Conservation (phyloP, 495 filamentous ascomycete genomes). For the Viridothelium virens region DNA sequence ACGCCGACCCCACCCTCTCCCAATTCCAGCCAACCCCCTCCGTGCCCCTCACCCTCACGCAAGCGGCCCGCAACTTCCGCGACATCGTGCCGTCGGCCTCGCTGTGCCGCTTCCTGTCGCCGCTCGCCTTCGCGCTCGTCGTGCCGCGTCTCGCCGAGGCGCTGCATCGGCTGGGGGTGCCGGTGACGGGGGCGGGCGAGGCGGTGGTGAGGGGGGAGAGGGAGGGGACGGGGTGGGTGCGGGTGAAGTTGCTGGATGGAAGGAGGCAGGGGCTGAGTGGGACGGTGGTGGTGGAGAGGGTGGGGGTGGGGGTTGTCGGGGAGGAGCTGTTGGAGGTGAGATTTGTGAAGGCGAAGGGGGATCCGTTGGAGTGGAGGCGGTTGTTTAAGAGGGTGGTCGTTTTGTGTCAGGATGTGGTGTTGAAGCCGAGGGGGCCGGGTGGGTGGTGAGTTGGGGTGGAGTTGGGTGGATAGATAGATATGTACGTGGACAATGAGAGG, state of each 20-base stretch:
- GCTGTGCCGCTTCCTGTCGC: slow-evolving; percentile 86
- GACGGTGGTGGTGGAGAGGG: slow-evolving; percentile 70
- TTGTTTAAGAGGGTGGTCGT: slow-evolving; percentile 92
- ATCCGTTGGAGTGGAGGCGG: slow-evolving; percentile 92
- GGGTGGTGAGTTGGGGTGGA: neutral
- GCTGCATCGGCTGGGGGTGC: slow-evolving; percentile 73
- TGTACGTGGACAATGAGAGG: too few species aligned
- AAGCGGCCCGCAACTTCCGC: slow-evolving; percentile 75
- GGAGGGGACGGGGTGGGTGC: slow-evolving; percentile 46
- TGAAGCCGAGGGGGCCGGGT: slow-evolving; percentile 30
- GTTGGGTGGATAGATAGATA: neutral
- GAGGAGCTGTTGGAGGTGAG: slow-evolving; percentile 69
- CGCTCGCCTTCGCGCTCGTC: slow-evolving; percentile 66
- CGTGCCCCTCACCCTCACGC: slow-evolving; percentile 75
- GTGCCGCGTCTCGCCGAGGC: slow-evolving; percentile 72
- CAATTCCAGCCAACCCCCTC: slow-evolving; percentile 80
- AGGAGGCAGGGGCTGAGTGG: slow-evolving; percentile 74
- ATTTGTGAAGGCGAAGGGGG: slow-evolving; percentile 90
- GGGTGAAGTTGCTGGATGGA: slow-evolving; percentile 69
- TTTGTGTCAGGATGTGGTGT: slow-evolving; percentile 73
- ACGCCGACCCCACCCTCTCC: slow-evolving; percentile 76
- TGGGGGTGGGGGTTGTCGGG: slow-evolving; percentile 29
- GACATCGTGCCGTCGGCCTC: slow-evolving; percentile 79
- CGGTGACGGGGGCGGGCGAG: slow-evolving; percentile 51
- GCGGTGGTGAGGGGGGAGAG: slow-evolving; percentile 30